phyloP scores from a whole-genome alignment of 441 rosid genomes.

The Mallotus repandus region DNA sequence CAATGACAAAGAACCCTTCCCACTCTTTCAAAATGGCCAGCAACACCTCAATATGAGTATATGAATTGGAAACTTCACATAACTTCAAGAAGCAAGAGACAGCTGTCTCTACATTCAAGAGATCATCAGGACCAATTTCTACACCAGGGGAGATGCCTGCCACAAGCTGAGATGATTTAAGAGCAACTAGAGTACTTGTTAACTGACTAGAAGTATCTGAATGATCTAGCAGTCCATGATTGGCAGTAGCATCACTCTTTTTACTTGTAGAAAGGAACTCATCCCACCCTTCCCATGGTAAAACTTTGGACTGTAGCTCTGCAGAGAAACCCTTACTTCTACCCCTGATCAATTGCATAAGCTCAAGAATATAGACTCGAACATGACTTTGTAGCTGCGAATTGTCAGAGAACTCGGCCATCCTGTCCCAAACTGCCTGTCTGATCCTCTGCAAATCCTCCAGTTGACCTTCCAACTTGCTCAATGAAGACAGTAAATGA shows the following conservation, averaged over 20 bases:
- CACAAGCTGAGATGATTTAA: conserved; percentile 80
- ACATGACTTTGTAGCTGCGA: conserved; percentile 71
- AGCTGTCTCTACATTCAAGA: conserved; percentile 55
- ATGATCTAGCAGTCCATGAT: conserved; percentile 43
- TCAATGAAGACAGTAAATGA: conserved; percentile 69
- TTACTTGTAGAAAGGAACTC: conserved; percentile 50
- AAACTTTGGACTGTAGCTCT: conserved; percentile 54
- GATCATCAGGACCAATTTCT: conserved; percentile 76
- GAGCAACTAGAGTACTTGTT: conserved; percentile 83
- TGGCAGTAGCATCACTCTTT: conserved; percentile 37
- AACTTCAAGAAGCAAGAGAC: conserved; percentile 73
- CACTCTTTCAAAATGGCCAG: conserved; percentile 83
- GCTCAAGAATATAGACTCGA: conserved; percentile 82
- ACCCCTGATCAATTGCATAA: conserved; percentile 77
- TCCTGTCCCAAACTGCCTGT: conserved; percentile 73
- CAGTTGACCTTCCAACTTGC: conserved; percentile 72
- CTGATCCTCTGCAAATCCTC: conserved; percentile 74
- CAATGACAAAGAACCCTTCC: conserved; percentile 69
- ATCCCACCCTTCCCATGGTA: conserved; percentile 88
- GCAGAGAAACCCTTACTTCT: conserved; percentile 58
- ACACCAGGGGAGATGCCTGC: conserved; percentile 57
- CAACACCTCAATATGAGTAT: conserved; percentile 58
- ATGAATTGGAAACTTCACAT: conserved; percentile 48
- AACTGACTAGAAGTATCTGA: conserved; percentile 64
- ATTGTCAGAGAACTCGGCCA: conserved; percentile 69